Base-by-base conservation (phyloP, 2,329 filamentous ascomycete genomes). In the Botrytis medusae region DNA sequence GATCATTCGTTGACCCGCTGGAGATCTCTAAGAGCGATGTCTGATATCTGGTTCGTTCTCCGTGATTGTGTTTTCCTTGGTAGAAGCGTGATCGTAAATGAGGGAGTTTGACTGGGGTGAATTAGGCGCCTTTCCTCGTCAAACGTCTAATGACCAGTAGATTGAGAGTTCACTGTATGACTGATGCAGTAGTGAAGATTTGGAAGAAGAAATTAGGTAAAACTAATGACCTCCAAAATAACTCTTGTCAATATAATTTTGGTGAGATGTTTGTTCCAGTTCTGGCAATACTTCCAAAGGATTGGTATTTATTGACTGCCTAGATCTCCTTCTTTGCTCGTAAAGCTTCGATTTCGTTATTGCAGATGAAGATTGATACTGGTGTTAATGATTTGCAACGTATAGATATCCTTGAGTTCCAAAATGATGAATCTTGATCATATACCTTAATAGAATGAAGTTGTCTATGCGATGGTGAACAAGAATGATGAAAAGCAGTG, bases 381-480 rank as follows among this genome's bases (percentile, higher is more conserved):
- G 63, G 14, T 40, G 34, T 51, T 51, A 37, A 18, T 37, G 63
- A 40, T 37, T 51, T 37, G 48, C 7, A 40, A n/a, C 14, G 32
- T 51, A 51, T 37, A 22, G 44, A 67, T 51, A 51, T 51, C 22
- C 22, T 10, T 8, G 10, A 48, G 18, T 34, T 32, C 29, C 46
- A 65, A n/a, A 48, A 65, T n/a, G 3, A 65, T 48, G 44, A 37
- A 32, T 54, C 22, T 48, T 71, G 72, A 75, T 74, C 76, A 76
- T 75, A 77, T 76, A 78, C 71, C 68, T 74, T 72, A 73, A 75
- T 25, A 73, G 74, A 73, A 74, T 46, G 60, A 70, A 40, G 67
- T 75, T 72, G 62, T 74, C 74, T 74, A 76, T 77, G 78, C 79
- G 75, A 77, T 77, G 77, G 77, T 74, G 77, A 75, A 74, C 25